Conservation (phyloP, 2,329 filamentous ascomycete species). For the Aspergillus persii region DNA sequence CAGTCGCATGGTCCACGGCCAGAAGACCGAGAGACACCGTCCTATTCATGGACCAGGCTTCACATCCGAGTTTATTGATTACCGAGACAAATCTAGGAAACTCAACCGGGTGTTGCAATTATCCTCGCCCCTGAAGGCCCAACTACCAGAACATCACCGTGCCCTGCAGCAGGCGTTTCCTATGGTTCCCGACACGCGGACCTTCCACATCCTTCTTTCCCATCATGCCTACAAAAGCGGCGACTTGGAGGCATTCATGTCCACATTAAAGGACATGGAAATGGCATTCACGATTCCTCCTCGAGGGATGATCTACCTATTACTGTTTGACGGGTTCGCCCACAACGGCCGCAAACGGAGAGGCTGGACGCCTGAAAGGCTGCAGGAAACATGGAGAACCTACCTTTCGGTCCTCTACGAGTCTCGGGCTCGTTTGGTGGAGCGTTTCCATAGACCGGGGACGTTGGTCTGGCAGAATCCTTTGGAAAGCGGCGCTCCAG, state of each 20-base stretch:
- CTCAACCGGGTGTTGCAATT: constrained; percentile 50
- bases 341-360: constrained; percentile 66
- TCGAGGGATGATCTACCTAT: constrained; percentile 73
- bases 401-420: constrained; percentile 52
- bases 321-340: constrained; percentile 79
- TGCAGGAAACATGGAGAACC: constrained; percentile 66
- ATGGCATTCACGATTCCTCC: constrained; percentile 63
- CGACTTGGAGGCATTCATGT: constrained; percentile 67
- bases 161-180: constrained; percentile 64
- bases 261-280: constrained; percentile 76
- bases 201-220: constrained; percentile 75
- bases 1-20: constrained; percentile 71
- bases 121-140: constrained; percentile 42
- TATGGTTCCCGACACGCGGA: constrained; percentile 71
- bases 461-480: constrained; percentile 32
- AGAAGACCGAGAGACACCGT: constrained; percentile 33
- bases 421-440: constrained; percentile 29
- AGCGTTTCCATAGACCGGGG: constrained; percentile 13
- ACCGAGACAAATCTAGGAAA: constrained; percentile 39
- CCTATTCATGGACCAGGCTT: constrained; percentile 22
- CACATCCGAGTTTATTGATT: constrained; percentile 35
- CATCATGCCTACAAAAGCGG: constrained; percentile 69
- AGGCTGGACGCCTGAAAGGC: constrained; percentile 69
- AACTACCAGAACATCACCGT: constrained; percentile 56
- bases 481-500: constrained; percentile 13